These are phyloP conservation scores for Nannochloropsis granulata DNA, from an alignment of 108 stramenopile genomes.

Conservation along the genomic window DNA sequence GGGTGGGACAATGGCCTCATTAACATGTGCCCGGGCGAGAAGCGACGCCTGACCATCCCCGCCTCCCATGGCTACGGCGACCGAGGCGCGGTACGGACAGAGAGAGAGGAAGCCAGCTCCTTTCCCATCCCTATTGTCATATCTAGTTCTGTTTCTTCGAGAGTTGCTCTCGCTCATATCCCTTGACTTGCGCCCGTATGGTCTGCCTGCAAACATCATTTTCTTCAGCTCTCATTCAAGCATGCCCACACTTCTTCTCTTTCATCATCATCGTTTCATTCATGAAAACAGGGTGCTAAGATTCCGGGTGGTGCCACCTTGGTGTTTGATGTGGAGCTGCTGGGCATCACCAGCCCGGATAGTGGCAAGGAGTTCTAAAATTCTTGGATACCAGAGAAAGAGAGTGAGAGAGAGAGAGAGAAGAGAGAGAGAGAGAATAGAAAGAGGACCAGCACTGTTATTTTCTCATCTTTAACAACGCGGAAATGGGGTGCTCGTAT, in stretches of 20 bases:
- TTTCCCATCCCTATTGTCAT: background rate
- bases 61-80: background rate
- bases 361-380: constrained; percentile 22
- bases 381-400: too few relatives aligned
- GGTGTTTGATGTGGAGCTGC: constrained; percentile 79
- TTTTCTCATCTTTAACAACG: too few relatives aligned
- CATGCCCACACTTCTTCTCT: too few relatives aligned
- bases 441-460: too few relatives aligned
- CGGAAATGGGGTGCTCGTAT: too few relatives aligned
- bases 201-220: too few relatives aligned
- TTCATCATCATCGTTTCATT: background rate
- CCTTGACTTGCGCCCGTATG: too few relatives aligned
- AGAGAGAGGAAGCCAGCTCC: background rate
- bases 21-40: background rate
- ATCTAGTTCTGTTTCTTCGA: too few relatives aligned
- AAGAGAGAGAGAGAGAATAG: too few relatives aligned
- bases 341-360: constrained; percentile 54
- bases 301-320: constrained; percentile 63
- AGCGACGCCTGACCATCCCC: background rate
- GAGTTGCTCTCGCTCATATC: too few relatives aligned
- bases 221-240: too few relatives aligned
- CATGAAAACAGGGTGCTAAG: constrained; percentile 32
- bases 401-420: too few relatives aligned
- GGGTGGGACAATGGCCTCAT: background rate
- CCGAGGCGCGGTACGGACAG: background rate